These are phyloP conservation scores for Skeletonema menzelii DNA, from an alignment of 108 stramenopile species.

Conservation along the genomic window DNA sequence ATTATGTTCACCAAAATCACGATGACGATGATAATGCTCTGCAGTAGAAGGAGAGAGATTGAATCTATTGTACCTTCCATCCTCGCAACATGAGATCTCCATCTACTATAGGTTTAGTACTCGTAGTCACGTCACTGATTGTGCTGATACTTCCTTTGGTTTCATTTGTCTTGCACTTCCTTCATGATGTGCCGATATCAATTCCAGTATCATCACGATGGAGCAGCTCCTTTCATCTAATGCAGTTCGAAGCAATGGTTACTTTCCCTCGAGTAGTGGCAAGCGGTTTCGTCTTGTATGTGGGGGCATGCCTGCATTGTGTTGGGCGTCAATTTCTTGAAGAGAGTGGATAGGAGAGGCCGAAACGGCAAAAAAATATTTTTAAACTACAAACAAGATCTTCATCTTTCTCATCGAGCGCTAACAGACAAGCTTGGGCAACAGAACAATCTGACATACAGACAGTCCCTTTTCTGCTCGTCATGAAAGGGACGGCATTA, in stretches of 20 bases:
- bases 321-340: neutral
- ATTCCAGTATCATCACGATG: neutral
- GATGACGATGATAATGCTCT: too few species aligned
- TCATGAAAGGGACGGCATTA: neutral
- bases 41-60: too few species aligned
- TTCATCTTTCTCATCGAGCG: too few species aligned
- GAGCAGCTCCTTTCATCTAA: neutral
- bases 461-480: neutral
- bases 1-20: too few species aligned
- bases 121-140: neutral
- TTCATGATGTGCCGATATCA: neutral
- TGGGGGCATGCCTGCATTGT: neutral
- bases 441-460: neutral
- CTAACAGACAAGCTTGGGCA: neutral
- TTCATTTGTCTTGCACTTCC: neutral
- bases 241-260: neutral
- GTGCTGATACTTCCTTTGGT: neutral
- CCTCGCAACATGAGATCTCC: neutral
- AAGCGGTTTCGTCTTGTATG: neutral
- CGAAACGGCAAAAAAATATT: neutral
- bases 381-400: too few species aligned
- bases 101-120: neutral
- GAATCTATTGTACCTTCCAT: neutral
- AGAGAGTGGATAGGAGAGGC: neutral
- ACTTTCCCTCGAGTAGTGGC: conserved; percentile 4